Evolutionary conservation across 805 yeast species (phyloP).

Genomic region (Saccharomyces kudriavzevii): DNA sequence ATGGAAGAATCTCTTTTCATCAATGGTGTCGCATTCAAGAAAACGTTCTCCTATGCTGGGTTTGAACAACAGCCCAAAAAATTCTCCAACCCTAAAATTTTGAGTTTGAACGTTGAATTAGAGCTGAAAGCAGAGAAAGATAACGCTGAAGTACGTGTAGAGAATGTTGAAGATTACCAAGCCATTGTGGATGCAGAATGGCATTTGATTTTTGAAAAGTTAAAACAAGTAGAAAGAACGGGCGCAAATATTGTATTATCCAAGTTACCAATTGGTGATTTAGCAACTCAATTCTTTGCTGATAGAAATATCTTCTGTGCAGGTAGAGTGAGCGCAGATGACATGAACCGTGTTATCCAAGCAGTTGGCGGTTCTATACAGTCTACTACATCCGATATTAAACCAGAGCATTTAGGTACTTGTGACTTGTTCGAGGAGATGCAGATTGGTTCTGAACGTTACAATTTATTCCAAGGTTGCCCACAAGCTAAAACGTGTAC

Average conservation of each 20-base stretch:
- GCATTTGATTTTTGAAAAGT: constrained; percentile 82
- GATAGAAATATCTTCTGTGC: constrained; percentile 96
- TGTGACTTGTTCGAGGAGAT: constrained; percentile 83
- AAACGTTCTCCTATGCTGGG: constrained; percentile 96
- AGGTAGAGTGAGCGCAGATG: constrained; percentile 84
- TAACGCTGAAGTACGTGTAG: constrained; percentile 95
- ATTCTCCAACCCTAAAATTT: constrained; percentile 70
- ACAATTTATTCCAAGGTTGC: constrained; percentile 86
- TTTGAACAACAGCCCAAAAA: constrained; percentile 96
- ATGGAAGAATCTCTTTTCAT: constrained; percentile 87
- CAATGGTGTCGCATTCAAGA: constrained; percentile 94
- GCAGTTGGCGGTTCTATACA: constrained; percentile 93
- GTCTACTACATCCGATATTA: constrained; percentile 65
- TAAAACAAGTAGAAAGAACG: constrained; percentile 69
- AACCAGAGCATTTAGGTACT: constrained; percentile 67
- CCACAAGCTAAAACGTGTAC: constrained; percentile 92
- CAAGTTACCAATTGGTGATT: constrained; percentile 92
- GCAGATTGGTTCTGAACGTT: constrained; percentile 94
- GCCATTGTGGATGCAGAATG: constrained; percentile 98
- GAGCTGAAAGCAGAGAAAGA: constrained; percentile 98
- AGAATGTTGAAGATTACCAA: constrained; percentile 88
- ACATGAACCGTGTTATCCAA: constrained; percentile 81
- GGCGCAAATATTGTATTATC: constrained; percentile 93
- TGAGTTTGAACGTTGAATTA: constrained; percentile 82
- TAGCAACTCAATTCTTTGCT: constrained; percentile 98